Evolutionary conservation across 2,329 filamentous ascomycete species (phyloP).

Genomic region (Laburnicola sp.): DNA sequence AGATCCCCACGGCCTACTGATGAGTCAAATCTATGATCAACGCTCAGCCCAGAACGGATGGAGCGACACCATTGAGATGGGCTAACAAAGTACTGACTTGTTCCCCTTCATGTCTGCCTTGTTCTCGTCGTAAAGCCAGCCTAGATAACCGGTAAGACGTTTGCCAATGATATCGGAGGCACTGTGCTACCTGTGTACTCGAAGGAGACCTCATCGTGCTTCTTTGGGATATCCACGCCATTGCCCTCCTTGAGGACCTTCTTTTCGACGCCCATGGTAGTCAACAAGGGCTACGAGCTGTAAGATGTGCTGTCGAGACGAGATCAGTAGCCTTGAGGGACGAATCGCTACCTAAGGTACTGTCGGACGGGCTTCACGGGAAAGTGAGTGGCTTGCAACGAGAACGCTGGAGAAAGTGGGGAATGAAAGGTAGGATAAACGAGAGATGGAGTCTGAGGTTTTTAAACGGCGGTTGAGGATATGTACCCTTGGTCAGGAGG

Average conservation of each 20-base stretch:
- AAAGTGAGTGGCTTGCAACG: background rate
- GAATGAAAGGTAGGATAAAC: constrained; percentile 7
- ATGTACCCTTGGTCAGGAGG: constrained; percentile 26
- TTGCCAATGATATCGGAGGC: background rate
- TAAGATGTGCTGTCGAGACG: constrained; percentile 1
- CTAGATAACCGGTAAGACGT: constrained; percentile 23
- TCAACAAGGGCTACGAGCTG: background rate
- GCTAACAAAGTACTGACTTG: constrained; percentile 60
- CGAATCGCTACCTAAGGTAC: background rate
- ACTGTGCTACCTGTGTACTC: constrained; percentile 70
- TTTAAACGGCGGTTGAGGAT: constrained; percentile 24
- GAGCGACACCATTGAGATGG: constrained; percentile 3
- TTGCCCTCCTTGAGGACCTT: constrained; percentile 64
- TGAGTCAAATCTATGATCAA: constrained; percentile 75
- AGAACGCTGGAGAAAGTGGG: constrained; percentile 1
- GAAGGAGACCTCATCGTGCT: constrained; percentile 77
- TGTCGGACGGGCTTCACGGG: constrained; percentile 3
- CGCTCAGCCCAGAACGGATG: constrained; percentile 16
- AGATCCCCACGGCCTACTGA: constrained; percentile 80
- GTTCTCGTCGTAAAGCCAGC: constrained; percentile 73
- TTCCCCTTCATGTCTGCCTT: constrained; percentile 66
- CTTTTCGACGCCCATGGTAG: constrained; percentile 66
- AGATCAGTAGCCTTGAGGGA: background rate
- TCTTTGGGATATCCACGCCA: constrained; percentile 60
- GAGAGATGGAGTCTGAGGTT: constrained; percentile 19